phyloP scores from a whole-genome alignment of 2,329 filamentous ascomycete species.

The Venturia effusa region DNA sequence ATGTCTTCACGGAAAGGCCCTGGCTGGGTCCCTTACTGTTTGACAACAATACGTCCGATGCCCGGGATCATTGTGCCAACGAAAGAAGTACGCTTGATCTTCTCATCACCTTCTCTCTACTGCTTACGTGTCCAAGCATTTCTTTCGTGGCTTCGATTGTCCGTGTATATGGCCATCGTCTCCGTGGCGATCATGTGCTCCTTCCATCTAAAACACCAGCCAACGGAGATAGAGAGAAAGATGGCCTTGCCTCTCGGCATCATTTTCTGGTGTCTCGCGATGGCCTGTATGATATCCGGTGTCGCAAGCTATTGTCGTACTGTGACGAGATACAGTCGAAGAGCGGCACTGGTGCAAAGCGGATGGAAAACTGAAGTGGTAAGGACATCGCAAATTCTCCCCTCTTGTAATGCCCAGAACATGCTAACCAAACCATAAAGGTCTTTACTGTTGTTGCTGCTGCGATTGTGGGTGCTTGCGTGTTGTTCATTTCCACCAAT shows the following conservation, averaged over 20 bases:
- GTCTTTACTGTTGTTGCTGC: slow-evolving; percentile 29
- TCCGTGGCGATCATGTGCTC: slow-evolving; percentile 83
- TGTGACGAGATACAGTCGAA: slow-evolving; percentile 70
- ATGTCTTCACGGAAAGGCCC: slow-evolving; percentile 50
- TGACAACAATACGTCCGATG: slow-evolving; percentile 63
- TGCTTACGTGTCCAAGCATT: slow-evolving; percentile 40
- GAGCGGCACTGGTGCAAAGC: slow-evolving; percentile 76
- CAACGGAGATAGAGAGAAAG: slow-evolving; percentile 57
- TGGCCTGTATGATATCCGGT: slow-evolving; percentile 67
- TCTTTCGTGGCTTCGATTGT: slow-evolving; percentile 80
- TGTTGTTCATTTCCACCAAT: slow-evolving; percentile 30
- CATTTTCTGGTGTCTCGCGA: slow-evolving; percentile 74
- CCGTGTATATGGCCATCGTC: slow-evolving; percentile 84
- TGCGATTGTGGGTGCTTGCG: slow-evolving; percentile 30
- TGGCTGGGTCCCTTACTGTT: slow-evolving; percentile 59
- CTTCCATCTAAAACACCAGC: slow-evolving; percentile 74
- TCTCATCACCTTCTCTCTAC: background rate
- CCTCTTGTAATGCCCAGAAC: background rate
- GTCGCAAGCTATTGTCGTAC: slow-evolving; percentile 78
- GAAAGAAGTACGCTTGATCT: slow-evolving; percentile 46
- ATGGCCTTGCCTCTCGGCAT: slow-evolving; percentile 77
- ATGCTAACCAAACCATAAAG: slow-evolving; percentile 9
- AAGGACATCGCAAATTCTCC: slow-evolving; percentile 13
- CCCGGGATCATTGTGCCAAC: slow-evolving; percentile 68
- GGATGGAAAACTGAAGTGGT: slow-evolving; percentile 89